Evolutionary conservation across 805 yeast genomes (phyloP).

Genomic region (Clavispora vitiphila): DNA sequence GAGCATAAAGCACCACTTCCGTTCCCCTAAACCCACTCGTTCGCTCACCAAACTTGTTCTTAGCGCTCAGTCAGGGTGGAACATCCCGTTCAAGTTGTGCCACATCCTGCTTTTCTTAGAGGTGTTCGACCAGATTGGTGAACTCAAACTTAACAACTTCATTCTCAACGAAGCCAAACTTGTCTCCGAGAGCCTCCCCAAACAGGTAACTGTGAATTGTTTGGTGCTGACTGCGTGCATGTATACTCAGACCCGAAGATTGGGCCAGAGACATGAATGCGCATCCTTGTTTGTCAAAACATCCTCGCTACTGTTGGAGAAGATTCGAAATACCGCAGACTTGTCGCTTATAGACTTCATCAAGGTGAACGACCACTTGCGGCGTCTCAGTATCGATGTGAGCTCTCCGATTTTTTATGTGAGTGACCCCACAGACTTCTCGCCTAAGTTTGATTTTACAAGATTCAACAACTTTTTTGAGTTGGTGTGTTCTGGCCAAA

Average conservation of each 20-base stretch:
- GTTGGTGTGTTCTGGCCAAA: constrained; percentile 31
- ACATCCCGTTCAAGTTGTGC: constrained; percentile 43
- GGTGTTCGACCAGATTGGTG: constrained; percentile 32
- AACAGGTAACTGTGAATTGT: constrained; percentile 6
- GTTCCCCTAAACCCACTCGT: constrained; percentile 15
- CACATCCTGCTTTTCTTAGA: constrained; percentile 45
- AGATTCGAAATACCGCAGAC: constrained; percentile 41
- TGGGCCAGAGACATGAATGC: constrained; percentile 8
- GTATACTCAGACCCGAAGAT: constrained; percentile 11
- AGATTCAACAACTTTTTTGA: constrained; percentile 23
- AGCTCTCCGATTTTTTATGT: constrained; percentile 42
- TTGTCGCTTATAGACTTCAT: constrained; percentile 46
- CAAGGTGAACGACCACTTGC: constrained; percentile 30
- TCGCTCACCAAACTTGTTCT: constrained; percentile 30
- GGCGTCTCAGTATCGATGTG: constrained; percentile 42
- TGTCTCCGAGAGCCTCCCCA: background rate
- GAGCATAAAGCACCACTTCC: constrained; percentile 12
- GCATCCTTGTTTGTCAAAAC: constrained; percentile 40
- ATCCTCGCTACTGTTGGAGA: constrained; percentile 29
- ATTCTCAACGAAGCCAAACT: constrained; percentile 40
- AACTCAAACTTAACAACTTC: constrained; percentile 41
- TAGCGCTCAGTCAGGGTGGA: constrained; percentile 46
- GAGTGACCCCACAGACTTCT: constrained; percentile 8
- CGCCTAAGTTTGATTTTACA: constrained; percentile 26
- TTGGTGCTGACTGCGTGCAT: constrained; percentile 12